Evolutionary conservation across 2,329 filamentous ascomycete species (phyloP), one percentile per base, ranked within the genome.

Genomic region (Trichoderma citrinoviride): DNA sequence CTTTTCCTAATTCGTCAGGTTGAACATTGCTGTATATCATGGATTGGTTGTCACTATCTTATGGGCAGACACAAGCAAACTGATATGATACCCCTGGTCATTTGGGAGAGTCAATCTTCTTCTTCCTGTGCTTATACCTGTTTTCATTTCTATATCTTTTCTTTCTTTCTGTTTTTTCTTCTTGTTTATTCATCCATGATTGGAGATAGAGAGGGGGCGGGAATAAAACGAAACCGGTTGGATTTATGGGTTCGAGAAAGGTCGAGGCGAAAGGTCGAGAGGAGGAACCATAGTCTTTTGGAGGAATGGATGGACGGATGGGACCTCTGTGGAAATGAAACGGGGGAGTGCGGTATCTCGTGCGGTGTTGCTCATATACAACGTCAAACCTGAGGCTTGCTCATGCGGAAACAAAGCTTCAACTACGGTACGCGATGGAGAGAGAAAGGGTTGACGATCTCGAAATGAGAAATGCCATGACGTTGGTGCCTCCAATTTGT

Each of bases 61-160:
- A 40, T 29, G 41, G 52, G 43, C 21, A 64, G 56, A 49, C 60
- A 54, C 40, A 62, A 25, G 49, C 49, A 60, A 58, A 25, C 37
- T 64, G 61, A 64, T 64, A 64, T 64, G 61, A 64, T 64, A 64
- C 52, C 61, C 52, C 47, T 33, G 47, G 49, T 61, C 15, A 53
- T 33, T 23, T 37, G 58, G 25, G 33, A 40, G 46, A 37, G 19
- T 60, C 23, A n/a, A n/a, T n/a, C 27, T 50, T 50, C 4, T 25
- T 10, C 1, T 50, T n/a, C 17, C 29, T 8, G 1, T 8, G 8
- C 7, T 56, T 29, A 43, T 15, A 17, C 15, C 4, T 52, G 19
- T 56, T 23, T 15, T 14, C 21, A 23, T 29, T 49, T 8, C 3
- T 19, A 27, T 40, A 19, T 41, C 44, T 52, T 19, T 49, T 40